A percentile compares a stretch with the other conserved stretches of the same genome.
Conservation (phyloP, 371 early-diverging fungal species). For the Haplosporangium sp. region DNA sequence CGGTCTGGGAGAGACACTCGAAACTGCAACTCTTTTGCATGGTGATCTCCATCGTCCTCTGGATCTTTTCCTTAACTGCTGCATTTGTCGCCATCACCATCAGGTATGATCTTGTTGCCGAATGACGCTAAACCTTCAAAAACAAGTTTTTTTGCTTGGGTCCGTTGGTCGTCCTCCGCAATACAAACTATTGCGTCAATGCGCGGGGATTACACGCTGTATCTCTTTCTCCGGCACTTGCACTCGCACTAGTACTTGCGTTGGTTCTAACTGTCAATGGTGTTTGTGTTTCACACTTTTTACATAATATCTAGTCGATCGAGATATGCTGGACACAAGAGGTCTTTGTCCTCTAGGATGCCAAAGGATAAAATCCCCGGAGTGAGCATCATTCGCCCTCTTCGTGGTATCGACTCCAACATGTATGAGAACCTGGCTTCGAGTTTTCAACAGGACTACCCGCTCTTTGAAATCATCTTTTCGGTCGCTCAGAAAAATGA, state of each 20-base stretch:
- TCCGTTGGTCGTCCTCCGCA: too few relatives aligned
- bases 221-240: too few relatives aligned
- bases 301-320: slow-evolving; percentile 54
- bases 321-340: slow-evolving; percentile 62
- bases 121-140: too few relatives aligned
- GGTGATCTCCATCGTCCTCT: slow-evolving; percentile 45
- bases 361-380: slow-evolving; percentile 64
- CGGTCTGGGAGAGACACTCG: slow-evolving; percentile 49
- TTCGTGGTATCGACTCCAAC: slow-evolving; percentile 90
- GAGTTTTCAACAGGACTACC: slow-evolving; percentile 87
- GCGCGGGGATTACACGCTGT: too few relatives aligned
- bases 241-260: too few relatives aligned
- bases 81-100: slow-evolving; percentile 46
- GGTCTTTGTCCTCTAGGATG: slow-evolving; percentile 59
- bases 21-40: slow-evolving; percentile 47
- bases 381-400: slow-evolving; percentile 89
- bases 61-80: slow-evolving; percentile 49
- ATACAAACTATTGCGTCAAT: too few relatives aligned
- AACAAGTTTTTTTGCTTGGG: too few relatives aligned
- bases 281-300: background rate
- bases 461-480: slow-evolving; percentile 85
- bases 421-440: slow-evolving; percentile 83
- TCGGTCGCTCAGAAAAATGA: slow-evolving; percentile 84
- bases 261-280: too few relatives aligned
- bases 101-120: slow-evolving; percentile 25